Base-by-base conservation (phyloP, 140 eudicot species). In the Cichorium intybus region DNA sequence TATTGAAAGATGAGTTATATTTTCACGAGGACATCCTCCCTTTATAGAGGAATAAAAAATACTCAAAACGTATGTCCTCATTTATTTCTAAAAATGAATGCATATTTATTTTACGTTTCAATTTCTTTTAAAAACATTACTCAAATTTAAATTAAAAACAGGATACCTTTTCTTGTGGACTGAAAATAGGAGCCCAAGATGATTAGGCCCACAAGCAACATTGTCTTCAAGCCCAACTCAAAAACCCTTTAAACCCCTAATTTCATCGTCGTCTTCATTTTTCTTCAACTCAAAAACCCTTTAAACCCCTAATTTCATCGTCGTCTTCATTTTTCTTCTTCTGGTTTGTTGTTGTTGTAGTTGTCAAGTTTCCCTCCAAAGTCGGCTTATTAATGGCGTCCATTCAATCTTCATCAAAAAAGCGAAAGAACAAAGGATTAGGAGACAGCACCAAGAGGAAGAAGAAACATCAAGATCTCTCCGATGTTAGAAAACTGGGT, bases 401-500 rank as follows among this genome's bases (percentile, higher is more conserved):
- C 27, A 45, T 61, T 18, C 24, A 18, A 51, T 14, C 57, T 2
- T 17, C 58, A 28, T 56, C 74, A 51, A 75, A 39, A 72, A 84
- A 77, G 75, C 69, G 68, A 62, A 86, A 81, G 81, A 81, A 27
- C 80, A 65, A 52, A 65, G 61, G 70, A 4, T 41, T 12, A 52
- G 63, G 49, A 39, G 64, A 72, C 18, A 39, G 15, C 57, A 72
- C 21, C 12, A 62, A 24, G 56, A 61, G 33, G 64, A 62, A 41
- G 22, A 71, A 73, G 41, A 58, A 73, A 23, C 70, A 77, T 26
- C 74, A 72, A 26, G 77, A 71, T 21, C 79, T 90, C 0, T 54
- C 84, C 0, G 83, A 87, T 4, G 78, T 91, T 2, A 82, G 73
- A 69, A 65, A 76, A 60, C 81, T 91, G 1, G 96, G 97, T 2